phyloP scores from a whole-genome alignment of 2,329 filamentous ascomycete genomes.

The Exophiala sp. region DNA sequence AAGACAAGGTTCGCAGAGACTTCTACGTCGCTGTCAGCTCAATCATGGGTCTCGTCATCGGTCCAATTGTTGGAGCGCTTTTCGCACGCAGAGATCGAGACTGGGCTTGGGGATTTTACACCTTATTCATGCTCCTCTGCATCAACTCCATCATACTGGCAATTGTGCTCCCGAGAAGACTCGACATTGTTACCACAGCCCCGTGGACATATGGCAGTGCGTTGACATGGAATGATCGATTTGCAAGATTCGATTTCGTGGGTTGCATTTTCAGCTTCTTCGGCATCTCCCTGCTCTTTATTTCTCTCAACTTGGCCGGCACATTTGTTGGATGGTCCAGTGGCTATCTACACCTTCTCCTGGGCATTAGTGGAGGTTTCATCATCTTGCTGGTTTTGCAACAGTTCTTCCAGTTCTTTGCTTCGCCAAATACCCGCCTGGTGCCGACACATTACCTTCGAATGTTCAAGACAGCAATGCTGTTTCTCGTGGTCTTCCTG shows the following conservation, averaged over 20 bases:
- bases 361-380: constrained; percentile 5
- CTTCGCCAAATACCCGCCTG: constrained; percentile 3
- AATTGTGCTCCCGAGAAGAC: constrained; percentile 12
- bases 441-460: constrained; percentile 13
- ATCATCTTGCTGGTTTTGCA: constrained; percentile 13
- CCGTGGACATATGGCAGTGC: constrained; percentile 4
- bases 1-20: constrained; percentile 18
- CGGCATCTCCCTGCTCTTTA: constrained; percentile 14
- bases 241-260: constrained; percentile 10
- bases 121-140: constrained; percentile 6
- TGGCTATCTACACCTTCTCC: constrained; percentile 7
- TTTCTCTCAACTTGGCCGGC: constrained; percentile 20
- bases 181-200: background rate
- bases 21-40: constrained; percentile 18
- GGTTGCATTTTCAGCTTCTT: constrained; percentile 15
- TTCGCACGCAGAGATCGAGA: constrained; percentile 11
- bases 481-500: constrained; percentile 15
- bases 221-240: background rate
- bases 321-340: constrained; percentile 8
- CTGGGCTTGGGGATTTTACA: constrained; percentile 17
- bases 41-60: constrained; percentile 14
- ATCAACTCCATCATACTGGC: constrained; percentile 5
- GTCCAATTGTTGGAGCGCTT: constrained; percentile 16
- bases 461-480: constrained; percentile 10
- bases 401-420: constrained; percentile 5